phyloP scores from a whole-genome alignment of 441 rosid species.

The Gossypium trilobum region DNA sequence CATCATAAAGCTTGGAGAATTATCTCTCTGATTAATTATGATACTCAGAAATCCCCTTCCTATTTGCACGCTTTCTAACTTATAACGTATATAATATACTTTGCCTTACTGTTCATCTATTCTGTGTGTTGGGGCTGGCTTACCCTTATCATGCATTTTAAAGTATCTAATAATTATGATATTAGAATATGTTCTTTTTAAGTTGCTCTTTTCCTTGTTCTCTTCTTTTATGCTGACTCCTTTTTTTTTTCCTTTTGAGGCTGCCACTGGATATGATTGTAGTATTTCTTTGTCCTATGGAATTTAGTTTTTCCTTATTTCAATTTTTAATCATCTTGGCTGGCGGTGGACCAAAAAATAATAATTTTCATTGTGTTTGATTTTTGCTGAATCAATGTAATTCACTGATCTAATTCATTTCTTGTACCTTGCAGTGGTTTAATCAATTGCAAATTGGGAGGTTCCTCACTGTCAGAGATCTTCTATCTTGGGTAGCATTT shows the following conservation, averaged over 20 bases:
- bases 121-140: background rate
- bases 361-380: background rate
- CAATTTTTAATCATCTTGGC: background rate
- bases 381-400: conserved; percentile 11
- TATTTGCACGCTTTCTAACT: background rate
- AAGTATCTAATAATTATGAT: background rate
- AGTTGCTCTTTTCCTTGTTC: background rate
- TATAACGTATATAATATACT: background rate
- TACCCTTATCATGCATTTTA: background rate
- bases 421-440: conserved; percentile 60
- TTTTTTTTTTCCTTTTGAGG: background rate
- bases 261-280: background rate
- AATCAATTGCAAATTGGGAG: conserved; percentile 74
- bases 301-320: background rate
- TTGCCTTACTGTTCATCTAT: background rate
- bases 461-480: conserved; percentile 87
- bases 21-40: background rate
- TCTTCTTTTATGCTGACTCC: background rate
- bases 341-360: background rate
- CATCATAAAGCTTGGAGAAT: background rate
- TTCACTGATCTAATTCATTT: conserved; percentile 17
- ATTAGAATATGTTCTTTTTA: background rate
- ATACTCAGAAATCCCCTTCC: background rate
- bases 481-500: conserved; percentile 84
- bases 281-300: background rate